phyloP scores from a whole-genome alignment of 768 basidiomycete species.

The Trametes coccinea region DNA sequence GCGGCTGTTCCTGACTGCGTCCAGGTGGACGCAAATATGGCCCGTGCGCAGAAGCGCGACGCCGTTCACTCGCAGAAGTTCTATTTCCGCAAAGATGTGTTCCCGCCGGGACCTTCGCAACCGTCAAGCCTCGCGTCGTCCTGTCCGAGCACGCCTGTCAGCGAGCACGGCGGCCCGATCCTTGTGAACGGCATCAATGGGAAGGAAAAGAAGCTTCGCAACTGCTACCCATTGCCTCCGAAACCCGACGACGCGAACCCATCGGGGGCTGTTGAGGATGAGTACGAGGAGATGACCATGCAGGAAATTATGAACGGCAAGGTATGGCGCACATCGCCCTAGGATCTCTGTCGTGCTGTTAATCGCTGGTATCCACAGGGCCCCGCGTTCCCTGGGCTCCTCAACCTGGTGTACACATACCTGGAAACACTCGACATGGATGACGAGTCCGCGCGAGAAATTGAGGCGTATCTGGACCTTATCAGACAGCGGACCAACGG shows the following conservation, averaged over 20 bases:
- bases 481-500: slow-evolving; percentile 80
- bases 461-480: slow-evolving; percentile 78
- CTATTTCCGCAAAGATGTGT: slow-evolving; percentile 87
- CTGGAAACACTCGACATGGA: slow-evolving; percentile 84
- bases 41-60: slow-evolving; percentile 79
- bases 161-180: slow-evolving; percentile 21
- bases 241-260: slow-evolving; percentile 46
- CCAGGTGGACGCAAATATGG: slow-evolving; percentile 98
- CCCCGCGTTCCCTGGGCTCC: slow-evolving; percentile 70
- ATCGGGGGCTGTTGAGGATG: slow-evolving; percentile 61
- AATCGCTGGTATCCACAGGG: slow-evolving; percentile 42
- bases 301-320: slow-evolving; percentile 95
- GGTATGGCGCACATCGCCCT: slow-evolving; percentile 38
- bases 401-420: slow-evolving; percentile 82
- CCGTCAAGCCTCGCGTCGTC: slow-evolving; percentile 33
- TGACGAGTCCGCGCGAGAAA: slow-evolving; percentile 53
- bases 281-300: slow-evolving; percentile 91
- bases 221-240: slow-evolving; percentile 70
- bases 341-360: background rate
- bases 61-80: slow-evolving; percentile 77
- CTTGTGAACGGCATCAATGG: slow-evolving; percentile 29
- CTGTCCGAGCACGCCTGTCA: slow-evolving; percentile 24
- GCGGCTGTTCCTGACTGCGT: background rate
- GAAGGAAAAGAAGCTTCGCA: slow-evolving; percentile 68
- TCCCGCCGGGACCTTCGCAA: slow-evolving; percentile 43